phyloP scores from a whole-genome alignment of 192 early-diverging fungal species.

The Backusella tarrabulga region DNA sequence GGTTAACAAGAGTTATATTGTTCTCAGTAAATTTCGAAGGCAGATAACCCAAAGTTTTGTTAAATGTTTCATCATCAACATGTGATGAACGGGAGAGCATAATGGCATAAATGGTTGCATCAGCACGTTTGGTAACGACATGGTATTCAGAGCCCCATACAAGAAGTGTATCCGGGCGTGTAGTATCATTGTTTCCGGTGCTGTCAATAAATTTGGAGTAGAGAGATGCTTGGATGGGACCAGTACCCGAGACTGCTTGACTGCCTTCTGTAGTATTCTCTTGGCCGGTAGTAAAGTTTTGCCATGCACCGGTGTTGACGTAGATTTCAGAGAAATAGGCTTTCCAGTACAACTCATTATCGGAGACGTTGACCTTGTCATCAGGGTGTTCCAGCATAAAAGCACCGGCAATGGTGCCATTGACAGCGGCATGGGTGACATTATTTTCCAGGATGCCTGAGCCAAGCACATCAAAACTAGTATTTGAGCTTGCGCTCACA shows the following conservation, averaged over 20 bases:
- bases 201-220: conserved; percentile 7
- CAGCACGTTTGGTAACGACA: no score
- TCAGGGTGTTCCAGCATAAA: neutral
- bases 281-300: neutral
- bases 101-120: neutral
- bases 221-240: neutral
- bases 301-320: neutral
- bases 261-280: neutral
- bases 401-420: neutral
- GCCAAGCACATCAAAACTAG: neutral
- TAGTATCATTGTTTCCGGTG: neutral
- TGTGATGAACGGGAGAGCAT: neutral
- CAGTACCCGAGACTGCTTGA: neutral
- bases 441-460: neutral
- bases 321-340: conserved; percentile 1
- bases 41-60: neutral
- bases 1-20: neutral
- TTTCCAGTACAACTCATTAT: neutral
- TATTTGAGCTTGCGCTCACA: neutral
- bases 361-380: neutral
- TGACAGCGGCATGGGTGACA: neutral
- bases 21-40: neutral
- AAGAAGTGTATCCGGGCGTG: neutral
- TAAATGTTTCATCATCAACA: conserved; percentile 6
- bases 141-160: neutral